A percentile compares a stretch with the other conserved stretches of the same genome.
These are phyloP conservation scores for Hirschioporus abietinus DNA, from an alignment of 768 basidiomycete genomes.

Conservation along the genomic window DNA sequence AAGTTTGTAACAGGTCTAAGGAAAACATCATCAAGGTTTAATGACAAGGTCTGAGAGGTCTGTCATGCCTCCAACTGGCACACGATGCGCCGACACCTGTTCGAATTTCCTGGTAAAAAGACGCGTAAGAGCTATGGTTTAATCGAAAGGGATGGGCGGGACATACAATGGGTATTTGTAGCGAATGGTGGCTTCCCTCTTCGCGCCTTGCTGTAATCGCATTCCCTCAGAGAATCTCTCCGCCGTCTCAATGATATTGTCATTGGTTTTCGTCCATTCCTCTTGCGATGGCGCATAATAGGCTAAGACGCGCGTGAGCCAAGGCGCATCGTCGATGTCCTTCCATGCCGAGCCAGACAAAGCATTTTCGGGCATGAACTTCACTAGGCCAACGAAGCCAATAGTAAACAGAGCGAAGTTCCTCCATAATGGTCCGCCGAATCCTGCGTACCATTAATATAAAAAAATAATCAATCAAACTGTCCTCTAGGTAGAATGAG, in stretches of 20 bases:
- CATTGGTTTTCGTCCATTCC: conserved; percentile 51
- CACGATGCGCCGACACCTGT: conserved; percentile 55
- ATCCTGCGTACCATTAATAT: conserved; percentile 37
- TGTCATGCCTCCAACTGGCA: conserved; percentile 46
- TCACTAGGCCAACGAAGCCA: conserved; percentile 52
- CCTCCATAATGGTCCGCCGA: conserved; percentile 62
- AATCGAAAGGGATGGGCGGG: conserved; percentile 14
- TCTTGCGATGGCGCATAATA: conserved; percentile 49
- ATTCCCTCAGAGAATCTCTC: conserved; percentile 37
- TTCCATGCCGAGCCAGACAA: not conserved
- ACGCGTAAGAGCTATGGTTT: conserved; percentile 12
- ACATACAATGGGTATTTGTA: conserved; percentile 74
- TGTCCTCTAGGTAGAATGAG: not conserved
- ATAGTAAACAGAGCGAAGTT: conserved; percentile 50
- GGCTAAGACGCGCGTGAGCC: conserved; percentile 62
- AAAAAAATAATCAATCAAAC: not conserved
- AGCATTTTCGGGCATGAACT: conserved; percentile 47
- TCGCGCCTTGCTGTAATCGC: conserved; percentile 37
- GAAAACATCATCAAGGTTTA: conserved; percentile 15
- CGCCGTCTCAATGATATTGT: conserved; percentile 48
- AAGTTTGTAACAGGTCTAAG: not conserved
- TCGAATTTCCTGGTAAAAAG: conserved; percentile 41
- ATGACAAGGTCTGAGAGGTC: conserved; percentile 30
- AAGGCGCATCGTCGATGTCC: conserved; percentile 29
- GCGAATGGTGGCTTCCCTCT: conserved; percentile 47